phyloP scores from a whole-genome alignment of 2,329 filamentous ascomycete genomes.

The Penicillium sp. region DNA sequence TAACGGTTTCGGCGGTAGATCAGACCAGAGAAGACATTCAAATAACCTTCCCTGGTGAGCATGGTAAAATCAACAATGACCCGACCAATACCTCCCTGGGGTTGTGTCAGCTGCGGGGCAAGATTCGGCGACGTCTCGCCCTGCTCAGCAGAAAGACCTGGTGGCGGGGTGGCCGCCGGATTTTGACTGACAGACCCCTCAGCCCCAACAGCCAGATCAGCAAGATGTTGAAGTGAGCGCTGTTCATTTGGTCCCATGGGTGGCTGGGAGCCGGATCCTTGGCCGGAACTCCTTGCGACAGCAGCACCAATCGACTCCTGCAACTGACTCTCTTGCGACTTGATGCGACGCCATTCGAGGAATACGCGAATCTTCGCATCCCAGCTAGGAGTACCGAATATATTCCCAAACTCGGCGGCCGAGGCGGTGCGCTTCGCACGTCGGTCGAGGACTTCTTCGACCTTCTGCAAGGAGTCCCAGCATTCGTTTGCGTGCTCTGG shows the following conservation, averaged over 20 bases:
- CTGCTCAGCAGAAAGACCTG: conserved; percentile 29
- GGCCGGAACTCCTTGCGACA: conserved; percentile 17
- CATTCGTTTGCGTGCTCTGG: conserved; percentile 43
- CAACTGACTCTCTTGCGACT: conserved; percentile 37
- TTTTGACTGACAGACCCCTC: conserved; percentile 42
- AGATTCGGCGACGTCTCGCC: conserved; percentile 32
- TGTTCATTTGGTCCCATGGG: conserved; percentile 49
- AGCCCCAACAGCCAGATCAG: conserved; percentile 49
- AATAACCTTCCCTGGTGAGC: conserved; percentile 46
- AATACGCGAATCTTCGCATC: conserved; percentile 46
- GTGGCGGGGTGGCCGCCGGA: conserved; percentile 33
- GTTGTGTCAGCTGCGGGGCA: conserved; percentile 28
- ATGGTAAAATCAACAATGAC: conserved; percentile 46
- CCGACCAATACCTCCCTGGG: conserved; percentile 29
- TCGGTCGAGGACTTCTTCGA: conserved; percentile 54
- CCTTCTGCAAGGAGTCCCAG: conserved; percentile 52
- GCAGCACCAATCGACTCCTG: conserved; percentile 29
- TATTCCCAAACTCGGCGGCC: conserved; percentile 40
- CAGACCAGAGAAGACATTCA: conserved; percentile 46
- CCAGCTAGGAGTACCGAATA: conserved; percentile 46
- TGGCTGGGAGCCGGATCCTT: conserved; percentile 24
- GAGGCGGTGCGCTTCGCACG: conserved; percentile 41
- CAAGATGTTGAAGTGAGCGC: conserved; percentile 49
- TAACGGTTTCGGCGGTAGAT: conserved; percentile 38
- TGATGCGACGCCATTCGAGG: conserved; percentile 43